These are phyloP conservation scores for Beauveria varroae DNA, from an alignment of 2,329 filamentous ascomycete genomes.

Conservation along the genomic window DNA sequence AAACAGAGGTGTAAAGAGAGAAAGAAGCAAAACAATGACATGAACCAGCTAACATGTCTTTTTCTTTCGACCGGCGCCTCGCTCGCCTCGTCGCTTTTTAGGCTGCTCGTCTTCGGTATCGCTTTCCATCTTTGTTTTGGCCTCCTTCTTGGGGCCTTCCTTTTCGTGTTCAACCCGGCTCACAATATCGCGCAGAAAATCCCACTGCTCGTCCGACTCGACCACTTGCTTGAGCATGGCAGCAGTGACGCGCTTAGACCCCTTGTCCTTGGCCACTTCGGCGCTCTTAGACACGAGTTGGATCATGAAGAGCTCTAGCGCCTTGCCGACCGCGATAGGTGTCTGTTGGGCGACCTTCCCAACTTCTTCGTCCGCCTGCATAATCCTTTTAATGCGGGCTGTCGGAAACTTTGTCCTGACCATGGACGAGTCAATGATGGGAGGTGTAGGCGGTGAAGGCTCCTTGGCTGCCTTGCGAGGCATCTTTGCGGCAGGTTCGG, in stretches of 20 bases:
- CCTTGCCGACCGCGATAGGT: constrained; percentile 90
- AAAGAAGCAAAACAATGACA: background rate
- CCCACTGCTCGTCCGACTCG: constrained; percentile 81
- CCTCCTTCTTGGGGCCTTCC: constrained; percentile 27
- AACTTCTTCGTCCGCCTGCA: constrained; percentile 98
- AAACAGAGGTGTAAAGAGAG: background rate
- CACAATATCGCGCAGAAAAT: constrained; percentile 89
- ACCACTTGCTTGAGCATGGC: constrained; percentile 89
- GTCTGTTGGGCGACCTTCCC: constrained; percentile 98
- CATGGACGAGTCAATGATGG: constrained; percentile 53
- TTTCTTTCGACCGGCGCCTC: constrained; percentile 35
- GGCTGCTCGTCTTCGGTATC: constrained; percentile 44
- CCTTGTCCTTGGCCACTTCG: constrained; percentile 71
- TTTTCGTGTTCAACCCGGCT: constrained; percentile 65
- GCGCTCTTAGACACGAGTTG: constrained; percentile 84
- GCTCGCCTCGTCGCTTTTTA: constrained; percentile 32
- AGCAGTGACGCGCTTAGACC: constrained; percentile 83
- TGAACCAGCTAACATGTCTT: constrained; percentile 11
- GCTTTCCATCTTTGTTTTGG: constrained; percentile 44
- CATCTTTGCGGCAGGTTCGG: constrained; percentile 21
- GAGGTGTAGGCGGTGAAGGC: constrained; percentile 26
- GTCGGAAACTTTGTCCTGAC: constrained; percentile 96
- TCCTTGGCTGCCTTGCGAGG: constrained; percentile 24
- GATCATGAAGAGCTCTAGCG: constrained; percentile 96
- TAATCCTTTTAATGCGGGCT: constrained; percentile 95